These are phyloP conservation scores for Dictyostelium brefeldianum DNA, from an alignment of 78 protist genomes.

Conservation along the genomic window DNA sequence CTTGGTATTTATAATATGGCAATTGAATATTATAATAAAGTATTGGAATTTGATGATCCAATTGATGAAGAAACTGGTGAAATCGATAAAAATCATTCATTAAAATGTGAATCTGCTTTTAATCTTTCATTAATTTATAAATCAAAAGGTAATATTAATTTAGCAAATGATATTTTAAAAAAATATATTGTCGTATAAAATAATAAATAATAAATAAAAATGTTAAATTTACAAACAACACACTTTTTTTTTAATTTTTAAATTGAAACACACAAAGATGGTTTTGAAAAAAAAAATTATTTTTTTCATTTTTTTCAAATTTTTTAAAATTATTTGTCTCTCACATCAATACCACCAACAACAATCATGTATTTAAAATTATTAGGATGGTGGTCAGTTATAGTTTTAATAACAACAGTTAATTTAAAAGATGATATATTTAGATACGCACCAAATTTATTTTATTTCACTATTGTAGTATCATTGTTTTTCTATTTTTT, in stretches of 20 bases:
- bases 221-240: too few relatives aligned
- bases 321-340: too few relatives aligned
- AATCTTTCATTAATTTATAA: slow-evolving; percentile 60
- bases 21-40: slow-evolving; percentile 25
- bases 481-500: not conserved
- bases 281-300: too few relatives aligned
- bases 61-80: slow-evolving; percentile 22
- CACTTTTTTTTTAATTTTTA: too few relatives aligned
- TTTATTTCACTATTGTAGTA: not conserved
- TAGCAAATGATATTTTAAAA: slow-evolving; percentile 32
- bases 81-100: slow-evolving; percentile 7
- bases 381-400: too few relatives aligned
- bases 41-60: not conserved
- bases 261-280: too few relatives aligned
- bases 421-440: not conserved
- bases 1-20: slow-evolving; percentile 57
- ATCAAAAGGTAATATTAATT: slow-evolving; percentile 18
- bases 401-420: too few relatives aligned
- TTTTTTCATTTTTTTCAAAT: too few relatives aligned
- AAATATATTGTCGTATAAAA: slow-evolving; percentile 46
- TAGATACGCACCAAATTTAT: not conserved
- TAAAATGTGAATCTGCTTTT: slow-evolving; percentile 70
- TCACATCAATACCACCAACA: too few relatives aligned
- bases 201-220: too few relatives aligned
- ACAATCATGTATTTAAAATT: too few relatives aligned